Evolutionary conservation across 306 rosid genomes (phyloP), one percentile per base, ranked within the genome.

Genomic region (Vicia faba): DNA sequence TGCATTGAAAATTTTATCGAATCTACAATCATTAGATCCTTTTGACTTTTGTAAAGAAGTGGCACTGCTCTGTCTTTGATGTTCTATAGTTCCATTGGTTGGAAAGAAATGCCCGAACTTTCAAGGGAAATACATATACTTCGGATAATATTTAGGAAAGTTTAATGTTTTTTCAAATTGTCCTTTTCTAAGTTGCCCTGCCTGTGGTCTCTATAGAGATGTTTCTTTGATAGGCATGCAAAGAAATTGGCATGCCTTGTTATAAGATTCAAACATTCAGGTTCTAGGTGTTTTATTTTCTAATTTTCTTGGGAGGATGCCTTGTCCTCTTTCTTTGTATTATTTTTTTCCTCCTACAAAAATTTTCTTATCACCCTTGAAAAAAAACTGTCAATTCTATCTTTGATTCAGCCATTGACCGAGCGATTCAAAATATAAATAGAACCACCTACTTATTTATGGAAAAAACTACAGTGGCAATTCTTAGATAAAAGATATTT

Each of bases 311-410:
- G 43, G 40, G 53, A 70, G 58, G 58, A 44, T 43, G 23, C 7
- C 33, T 61, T 61, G 28, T 61, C 48, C 67, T 61, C 31, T 69
- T 61, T 57, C 39, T 69, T 58, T 68, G 53, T 29, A 56, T 13
- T 69, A 36, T 69, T 69, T 44, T 41, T 4, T 19, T 69, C 48
- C 48, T 31, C 58, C 31, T 20, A 3, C 12, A 11, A 7, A 29
- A 16, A 2, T 29, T 58, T 57, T 16, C 20, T 38, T 74, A 65
- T 39, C 38, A 4, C 16, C 41, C 28, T 41, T 31, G 33, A 15
- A 29, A 43, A 9, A 25, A 29, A 48, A 66, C 35, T 57, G 49
- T 45, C 60, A 45, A 59, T 58, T 31, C 15, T 31, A 55, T 58
- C 58, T 45, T 59, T 59, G 39, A 58, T 45, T 40, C 28, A 25